Evolutionary conservation across 306 rosid genomes (phyloP).

Genomic region (Inga oerstediana): DNA sequence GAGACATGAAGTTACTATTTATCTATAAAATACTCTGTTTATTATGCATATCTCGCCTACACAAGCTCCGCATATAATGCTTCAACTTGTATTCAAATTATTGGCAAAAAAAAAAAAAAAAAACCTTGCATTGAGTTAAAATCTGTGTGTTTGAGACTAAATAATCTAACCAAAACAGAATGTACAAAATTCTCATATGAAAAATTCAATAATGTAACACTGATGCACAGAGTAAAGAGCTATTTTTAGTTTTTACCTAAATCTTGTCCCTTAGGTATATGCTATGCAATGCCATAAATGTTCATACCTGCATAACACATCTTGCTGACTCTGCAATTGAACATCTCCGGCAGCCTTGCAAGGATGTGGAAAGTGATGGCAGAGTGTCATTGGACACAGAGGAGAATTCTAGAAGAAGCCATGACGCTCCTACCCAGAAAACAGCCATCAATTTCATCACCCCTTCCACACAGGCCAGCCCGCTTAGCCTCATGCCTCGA

Average conservation of each 20-base stretch:
- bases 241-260: background rate
- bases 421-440: slow-evolving; percentile 60
- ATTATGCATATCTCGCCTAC: background rate
- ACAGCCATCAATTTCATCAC: slow-evolving; percentile 47
- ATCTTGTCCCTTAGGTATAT: background rate
- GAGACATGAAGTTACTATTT: background rate
- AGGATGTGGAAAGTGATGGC: slow-evolving; percentile 99
- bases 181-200: background rate
- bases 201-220: background rate
- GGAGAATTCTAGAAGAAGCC: slow-evolving; percentile 74
- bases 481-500: slow-evolving; percentile 72
- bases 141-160: background rate
- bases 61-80: slow-evolving; percentile 4
- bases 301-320: background rate
- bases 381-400: slow-evolving; percentile 79
- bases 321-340: slow-evolving; percentile 25
- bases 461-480: slow-evolving; percentile 62
- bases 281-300: background rate
- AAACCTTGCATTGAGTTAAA: background rate
- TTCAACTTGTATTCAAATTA: background rate
- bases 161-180: background rate
- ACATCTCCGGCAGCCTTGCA: slow-evolving; percentile 58
- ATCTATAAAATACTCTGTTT: background rate
- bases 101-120: no score
- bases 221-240: background rate